Conservation (phyloP, 2,329 filamentous ascomycete genomes). For the Penicillium sp. region DNA sequence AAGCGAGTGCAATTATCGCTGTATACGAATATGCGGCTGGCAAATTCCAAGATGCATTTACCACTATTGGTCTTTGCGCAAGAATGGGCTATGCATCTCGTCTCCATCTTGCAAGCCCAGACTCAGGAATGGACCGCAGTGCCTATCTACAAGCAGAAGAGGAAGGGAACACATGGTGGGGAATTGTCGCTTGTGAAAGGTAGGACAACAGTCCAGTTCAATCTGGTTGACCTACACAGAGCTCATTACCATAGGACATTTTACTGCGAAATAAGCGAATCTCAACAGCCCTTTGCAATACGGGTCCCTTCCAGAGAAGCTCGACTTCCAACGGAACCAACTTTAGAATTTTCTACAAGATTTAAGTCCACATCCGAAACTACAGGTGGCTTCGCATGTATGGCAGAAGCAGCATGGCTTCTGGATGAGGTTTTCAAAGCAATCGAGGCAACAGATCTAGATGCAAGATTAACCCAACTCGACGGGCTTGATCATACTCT, state of each 20-base stretch:
- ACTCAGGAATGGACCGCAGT: neutral
- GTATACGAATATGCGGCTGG: conserved; percentile 30
- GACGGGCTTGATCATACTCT: conserved; percentile 11
- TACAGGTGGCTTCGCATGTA: conserved; percentile 17
- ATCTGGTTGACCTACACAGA: too few species aligned
- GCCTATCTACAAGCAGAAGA: conserved; percentile 14
- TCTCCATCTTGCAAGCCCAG: conserved; percentile 10
- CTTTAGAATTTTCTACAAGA: neutral
- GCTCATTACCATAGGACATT: conserved; percentile 6
- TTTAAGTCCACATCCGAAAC: neutral
- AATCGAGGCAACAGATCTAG: conserved; percentile 6
- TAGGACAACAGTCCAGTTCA: conserved; percentile 3
- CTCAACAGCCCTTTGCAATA: conserved; percentile 18
- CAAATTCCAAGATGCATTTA: conserved; percentile 21
- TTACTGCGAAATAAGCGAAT: conserved; percentile 13
- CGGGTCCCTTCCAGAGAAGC: conserved; percentile 5
- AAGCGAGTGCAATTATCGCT: conserved; percentile 29
- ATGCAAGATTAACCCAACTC: conserved; percentile 12
- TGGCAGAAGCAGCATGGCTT: conserved; percentile 25
- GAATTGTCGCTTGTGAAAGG: conserved; percentile 30
- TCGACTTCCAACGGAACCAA: conserved; percentile 18
- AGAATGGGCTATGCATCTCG: conserved; percentile 27
- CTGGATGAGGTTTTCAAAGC: conserved; percentile 22
- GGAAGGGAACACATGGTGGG: conserved; percentile 33
- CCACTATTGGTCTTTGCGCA: conserved; percentile 24